A percentile compares a stretch with the other conserved stretches of the same genome.
These are phyloP conservation scores for Metrosideros polymorpha DNA, from an alignment of 441 rosid species.

Conservation along the genomic window DNA sequence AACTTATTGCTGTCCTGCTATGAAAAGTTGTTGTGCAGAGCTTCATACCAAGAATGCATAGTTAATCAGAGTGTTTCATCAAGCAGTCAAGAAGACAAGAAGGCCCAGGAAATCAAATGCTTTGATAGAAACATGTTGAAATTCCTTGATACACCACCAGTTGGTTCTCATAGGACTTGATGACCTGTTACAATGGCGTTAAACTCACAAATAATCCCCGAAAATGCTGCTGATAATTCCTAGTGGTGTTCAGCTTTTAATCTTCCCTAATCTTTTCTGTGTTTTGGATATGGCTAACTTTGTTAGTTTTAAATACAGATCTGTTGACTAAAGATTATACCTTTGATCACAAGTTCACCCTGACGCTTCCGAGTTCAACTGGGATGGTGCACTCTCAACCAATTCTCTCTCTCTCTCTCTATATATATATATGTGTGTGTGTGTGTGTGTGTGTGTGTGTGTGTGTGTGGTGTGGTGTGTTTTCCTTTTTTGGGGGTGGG, in stretches of 20 bases:
- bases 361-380: constrained; percentile 40
- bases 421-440: not conserved
- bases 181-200: not conserved
- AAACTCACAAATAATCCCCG: not conserved
- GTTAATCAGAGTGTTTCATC: not conserved
- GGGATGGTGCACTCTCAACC: constrained; percentile 44
- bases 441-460: not conserved
- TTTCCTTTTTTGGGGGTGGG: not conserved
- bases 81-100: not conserved
- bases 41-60: not conserved
- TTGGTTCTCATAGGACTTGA: not conserved
- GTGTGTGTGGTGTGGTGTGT: not conserved
- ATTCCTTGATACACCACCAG: not conserved
- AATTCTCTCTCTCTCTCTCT: not conserved
- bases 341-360: constrained; percentile 66
- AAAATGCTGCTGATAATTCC: not conserved
- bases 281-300: not conserved
- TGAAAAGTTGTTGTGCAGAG: not conserved
- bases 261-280: not conserved
- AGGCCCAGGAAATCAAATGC: not conserved
- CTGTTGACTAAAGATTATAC: constrained; percentile 63
- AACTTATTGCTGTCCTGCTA: not conserved
- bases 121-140: not conserved
- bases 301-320: constrained; percentile 35
- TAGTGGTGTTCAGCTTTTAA: not conserved